Base-by-base conservation (phyloP, 2,329 filamentous ascomycete genomes). In the Lachnellula willkommii region DNA sequence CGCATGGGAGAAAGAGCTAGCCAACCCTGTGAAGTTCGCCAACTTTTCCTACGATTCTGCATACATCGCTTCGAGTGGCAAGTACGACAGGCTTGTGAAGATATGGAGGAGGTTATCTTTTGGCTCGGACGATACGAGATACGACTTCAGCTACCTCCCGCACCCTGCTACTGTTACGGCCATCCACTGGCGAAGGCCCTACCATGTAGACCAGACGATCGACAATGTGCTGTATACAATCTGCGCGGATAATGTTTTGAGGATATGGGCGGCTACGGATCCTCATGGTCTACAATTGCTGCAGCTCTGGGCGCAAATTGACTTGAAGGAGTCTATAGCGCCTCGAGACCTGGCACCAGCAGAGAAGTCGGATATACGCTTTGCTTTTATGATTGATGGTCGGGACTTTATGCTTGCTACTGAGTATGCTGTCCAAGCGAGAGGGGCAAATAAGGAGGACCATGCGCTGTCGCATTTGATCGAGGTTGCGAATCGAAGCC, bases 191-290 rank as follows among this genome's bases (percentile, higher is more conserved):
- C 85, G 90, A 47, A 83, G 83, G 59, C 89, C 90, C 5, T 82
- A 83, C 59, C 84, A 94, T 67, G 74, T 83, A 14, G 89, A 93
- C 37, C 89, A 95, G 68, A 84, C 83, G 5, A 81, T 87, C 54
- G 88, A 94, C 40, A 94, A 96, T 71, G 87, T 95, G 0, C 79
- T 99, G 1, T 97, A 96, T 68, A 96, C 94, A 0, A 83, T 92
- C 61, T 95, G 90, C 64, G 80, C 84, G 14, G 94, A 99, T 69
- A 85, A 87, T 56, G 77, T 86, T 50, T 75, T 97, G 60, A 83
- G 92, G 47, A 81, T 96, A 42, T 99, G 93, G 93, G 86, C 87
- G 0, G 81, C 87, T 8, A 84, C 84, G 5, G 89, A 95, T 58
- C 80, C 83, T 39, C 82, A 88, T 64, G 82, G 85, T 20, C 76